Evolutionary conservation across 306 rosid genomes (phyloP).

Genomic region (Begonia peltatifolia): DNA sequence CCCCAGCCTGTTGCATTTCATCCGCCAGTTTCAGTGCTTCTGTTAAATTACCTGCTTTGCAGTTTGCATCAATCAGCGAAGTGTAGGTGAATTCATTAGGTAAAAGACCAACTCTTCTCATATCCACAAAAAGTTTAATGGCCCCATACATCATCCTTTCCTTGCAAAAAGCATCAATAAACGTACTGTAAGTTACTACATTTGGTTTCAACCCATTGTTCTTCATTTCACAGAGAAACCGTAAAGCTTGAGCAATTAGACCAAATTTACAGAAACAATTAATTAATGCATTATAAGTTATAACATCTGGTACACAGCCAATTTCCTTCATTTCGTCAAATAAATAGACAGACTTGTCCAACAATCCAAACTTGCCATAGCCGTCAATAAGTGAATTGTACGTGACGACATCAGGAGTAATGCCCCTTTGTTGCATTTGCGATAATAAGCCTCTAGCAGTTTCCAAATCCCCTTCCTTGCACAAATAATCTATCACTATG

Average conservation of each 20-base stretch:
- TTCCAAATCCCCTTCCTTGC: slow-evolving; percentile 66
- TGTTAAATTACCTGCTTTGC: slow-evolving; percentile 51
- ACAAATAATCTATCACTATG: slow-evolving; percentile 48
- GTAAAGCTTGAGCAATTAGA: slow-evolving; percentile 55
- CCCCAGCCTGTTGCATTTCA: slow-evolving; percentile 61
- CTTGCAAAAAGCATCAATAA: slow-evolving; percentile 89
- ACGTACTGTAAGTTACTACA: slow-evolving; percentile 80
- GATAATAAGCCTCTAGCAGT: slow-evolving; percentile 48
- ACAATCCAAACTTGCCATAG: slow-evolving; percentile 58
- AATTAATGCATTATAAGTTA: slow-evolving; percentile 63
- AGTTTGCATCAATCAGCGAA: slow-evolving; percentile 77
- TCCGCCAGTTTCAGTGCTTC: slow-evolving; percentile 57
- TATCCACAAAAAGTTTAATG: slow-evolving; percentile 61
- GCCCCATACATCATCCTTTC: slow-evolving; percentile 77
- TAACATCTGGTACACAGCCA: slow-evolving; percentile 56
- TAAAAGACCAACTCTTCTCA: slow-evolving; percentile 61
- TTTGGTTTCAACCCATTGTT: slow-evolving; percentile 42
- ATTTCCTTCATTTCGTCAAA: slow-evolving; percentile 56
- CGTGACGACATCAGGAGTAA: slow-evolving; percentile 56
- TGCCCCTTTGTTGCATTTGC: slow-evolving; percentile 48
- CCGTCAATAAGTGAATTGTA: slow-evolving; percentile 93
- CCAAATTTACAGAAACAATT: slow-evolving; percentile 72
- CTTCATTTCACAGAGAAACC: slow-evolving; percentile 60
- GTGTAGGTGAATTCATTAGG: slow-evolving; percentile 88
- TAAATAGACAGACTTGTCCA: slow-evolving; percentile 29